phyloP scores from a whole-genome alignment of 129 eudicot species.

The Tanacetum coccineum region DNA sequence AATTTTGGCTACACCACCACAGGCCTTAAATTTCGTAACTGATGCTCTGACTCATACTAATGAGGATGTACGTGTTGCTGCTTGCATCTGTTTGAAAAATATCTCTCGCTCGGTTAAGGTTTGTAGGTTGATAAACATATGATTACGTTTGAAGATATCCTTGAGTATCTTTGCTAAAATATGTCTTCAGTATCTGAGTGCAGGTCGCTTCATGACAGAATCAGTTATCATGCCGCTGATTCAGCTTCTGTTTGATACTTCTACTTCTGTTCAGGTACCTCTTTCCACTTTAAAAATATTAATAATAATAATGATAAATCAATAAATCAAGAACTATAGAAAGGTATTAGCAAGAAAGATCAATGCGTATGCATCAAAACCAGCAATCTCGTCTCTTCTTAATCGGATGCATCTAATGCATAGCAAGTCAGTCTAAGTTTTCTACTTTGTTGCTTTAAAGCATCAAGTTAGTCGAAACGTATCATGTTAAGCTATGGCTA shows the following conservation, averaged over 20 bases:
- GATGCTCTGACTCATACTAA: constrained; percentile 67
- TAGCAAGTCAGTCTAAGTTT: too few species aligned
- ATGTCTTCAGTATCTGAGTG: constrained; percentile 76
- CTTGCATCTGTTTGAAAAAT: constrained; percentile 75
- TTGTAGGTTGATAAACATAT: constrained; percentile 13
- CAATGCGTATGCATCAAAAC: too few species aligned
- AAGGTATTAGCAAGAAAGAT: too few species aligned
- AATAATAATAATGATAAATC: too few species aligned
- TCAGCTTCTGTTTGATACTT: constrained; percentile 64
- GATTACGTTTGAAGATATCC: background rate
- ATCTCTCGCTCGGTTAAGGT: constrained; percentile 96
- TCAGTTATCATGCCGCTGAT: constrained; percentile 50
- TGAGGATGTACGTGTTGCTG: constrained; percentile 75
- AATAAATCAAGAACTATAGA: too few species aligned
- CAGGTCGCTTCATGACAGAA: constrained; percentile 82
- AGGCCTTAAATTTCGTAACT: constrained; percentile 52
- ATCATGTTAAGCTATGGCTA: too few species aligned
- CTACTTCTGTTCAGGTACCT: constrained; percentile 70
- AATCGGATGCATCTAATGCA: too few species aligned
- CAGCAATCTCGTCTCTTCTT: too few species aligned
- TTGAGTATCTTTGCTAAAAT: constrained; percentile 29
- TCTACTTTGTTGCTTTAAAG: too few species aligned
- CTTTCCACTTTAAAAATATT: background rate
- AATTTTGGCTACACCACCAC: constrained; percentile 24
- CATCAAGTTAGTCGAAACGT: too few species aligned